These are phyloP conservation scores for Microbotryum silenes-acaulis DNA, from an alignment of 1,284 basidiomycete genomes.

Conservation along the genomic window DNA sequence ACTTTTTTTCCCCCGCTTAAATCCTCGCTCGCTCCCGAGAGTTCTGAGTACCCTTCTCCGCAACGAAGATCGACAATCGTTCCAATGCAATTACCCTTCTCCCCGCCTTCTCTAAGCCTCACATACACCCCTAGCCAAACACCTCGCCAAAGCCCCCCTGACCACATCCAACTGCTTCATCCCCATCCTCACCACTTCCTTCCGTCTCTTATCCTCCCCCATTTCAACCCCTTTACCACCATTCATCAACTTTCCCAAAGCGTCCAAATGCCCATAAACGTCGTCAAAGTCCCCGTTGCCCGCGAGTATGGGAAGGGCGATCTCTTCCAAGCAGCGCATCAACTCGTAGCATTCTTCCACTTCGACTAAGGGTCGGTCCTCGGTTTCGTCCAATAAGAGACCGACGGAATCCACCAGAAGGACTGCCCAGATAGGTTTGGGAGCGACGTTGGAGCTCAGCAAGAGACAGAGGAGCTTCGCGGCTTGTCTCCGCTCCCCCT, in stretches of 20 bases:
- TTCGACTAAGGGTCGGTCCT: slow-evolving; percentile 43
- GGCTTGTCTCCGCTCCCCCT: slow-evolving; percentile 40
- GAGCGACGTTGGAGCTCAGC: slow-evolving; percentile 42
- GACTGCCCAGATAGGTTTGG: slow-evolving; percentile 43
- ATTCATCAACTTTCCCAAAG: slow-evolving; percentile 22
- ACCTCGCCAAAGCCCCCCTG: slow-evolving; percentile 41
- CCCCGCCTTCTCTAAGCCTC: no score
- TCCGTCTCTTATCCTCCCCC: background rate
- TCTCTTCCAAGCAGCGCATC: slow-evolving; percentile 44
- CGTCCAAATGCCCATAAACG: slow-evolving; percentile 29
- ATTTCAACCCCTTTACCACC: slow-evolving; percentile 1
- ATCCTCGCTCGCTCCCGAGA: no score
- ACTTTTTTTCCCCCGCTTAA: no score
- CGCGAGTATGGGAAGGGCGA: slow-evolving; percentile 35
- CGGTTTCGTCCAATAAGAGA: slow-evolving; percentile 16
- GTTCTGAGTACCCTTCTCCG: no score
- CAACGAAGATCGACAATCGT: no score
- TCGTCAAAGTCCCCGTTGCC: slow-evolving; percentile 32
- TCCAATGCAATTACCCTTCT: no score
- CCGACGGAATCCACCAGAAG: background rate
- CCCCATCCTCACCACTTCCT: background rate
- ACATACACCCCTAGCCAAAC: background rate
- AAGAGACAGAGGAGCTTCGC: slow-evolving; percentile 42
- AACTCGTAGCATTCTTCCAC: slow-evolving; percentile 45
- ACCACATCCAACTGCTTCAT: slow-evolving; percentile 44